phyloP scores from a whole-genome alignment of 2,329 filamentous ascomycete genomes.

The Elsinoe ampelina region DNA sequence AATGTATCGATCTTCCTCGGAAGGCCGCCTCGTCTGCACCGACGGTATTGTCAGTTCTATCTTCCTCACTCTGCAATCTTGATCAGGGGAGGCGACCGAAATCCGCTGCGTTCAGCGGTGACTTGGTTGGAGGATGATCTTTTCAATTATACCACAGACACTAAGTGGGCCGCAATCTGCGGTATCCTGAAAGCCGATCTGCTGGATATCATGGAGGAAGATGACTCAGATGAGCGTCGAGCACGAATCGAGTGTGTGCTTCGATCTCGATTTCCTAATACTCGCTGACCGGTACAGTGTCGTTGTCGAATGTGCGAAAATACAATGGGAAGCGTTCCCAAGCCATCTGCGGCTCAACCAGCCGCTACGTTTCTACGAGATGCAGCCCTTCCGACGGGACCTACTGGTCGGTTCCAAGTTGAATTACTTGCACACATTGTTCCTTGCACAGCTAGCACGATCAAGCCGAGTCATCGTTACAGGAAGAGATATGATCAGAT shows the following conservation, averaged over 20 bases:
- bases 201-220: slow-evolving; percentile 24
- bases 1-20: slow-evolving; percentile 43
- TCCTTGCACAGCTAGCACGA: slow-evolving; percentile 24
- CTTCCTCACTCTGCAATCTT: slow-evolving; percentile 1
- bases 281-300: slow-evolving; percentile 14
- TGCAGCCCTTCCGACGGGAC: slow-evolving; percentile 23
- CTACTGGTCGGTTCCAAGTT: slow-evolving; percentile 27
- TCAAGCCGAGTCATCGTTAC: slow-evolving; percentile 21
- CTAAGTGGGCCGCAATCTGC: slow-evolving; percentile 26
- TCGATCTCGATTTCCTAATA: neutral
- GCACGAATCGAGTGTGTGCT: slow-evolving; percentile 16
- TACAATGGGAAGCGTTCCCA: slow-evolving; percentile 24
- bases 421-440: slow-evolving; percentile 28
- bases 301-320: slow-evolving; percentile 18
- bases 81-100: neutral
- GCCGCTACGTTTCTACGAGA: slow-evolving; percentile 16
- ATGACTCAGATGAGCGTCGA: slow-evolving; percentile 14
- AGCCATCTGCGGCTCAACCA: slow-evolving; percentile 19
- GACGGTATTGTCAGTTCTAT: slow-evolving; percentile 33
- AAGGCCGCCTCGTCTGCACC: slow-evolving; percentile 39
- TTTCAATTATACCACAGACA: slow-evolving; percentile 23
- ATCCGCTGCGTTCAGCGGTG: neutral
- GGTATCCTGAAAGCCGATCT: slow-evolving; percentile 28
- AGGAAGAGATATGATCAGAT: slow-evolving; percentile 20
- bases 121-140: slow-evolving; percentile 15